These are phyloP conservation scores for Erodium chrysanthum DNA, from an alignment of 441 rosid species.

Conservation along the genomic window DNA sequence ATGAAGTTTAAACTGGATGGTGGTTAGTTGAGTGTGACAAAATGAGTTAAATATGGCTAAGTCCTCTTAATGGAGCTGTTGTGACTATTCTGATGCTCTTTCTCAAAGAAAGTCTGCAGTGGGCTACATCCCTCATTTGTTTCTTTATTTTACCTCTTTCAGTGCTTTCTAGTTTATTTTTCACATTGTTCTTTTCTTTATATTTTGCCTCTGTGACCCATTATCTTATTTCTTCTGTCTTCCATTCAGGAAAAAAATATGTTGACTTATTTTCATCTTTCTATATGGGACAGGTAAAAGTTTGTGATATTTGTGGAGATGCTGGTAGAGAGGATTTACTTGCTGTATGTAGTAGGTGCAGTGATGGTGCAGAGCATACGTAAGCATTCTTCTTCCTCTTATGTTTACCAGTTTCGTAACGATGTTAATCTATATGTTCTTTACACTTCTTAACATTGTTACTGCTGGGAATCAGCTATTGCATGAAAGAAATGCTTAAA, in stretches of 20 bases:
- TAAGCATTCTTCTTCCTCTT: constrained; percentile 32
- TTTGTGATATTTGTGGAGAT: constrained; percentile 98
- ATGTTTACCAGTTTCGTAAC: constrained; percentile 11
- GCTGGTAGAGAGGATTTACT: constrained; percentile 95
- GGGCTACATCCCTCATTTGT: background rate
- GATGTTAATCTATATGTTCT: constrained; percentile 7
- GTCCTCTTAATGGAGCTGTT: background rate
- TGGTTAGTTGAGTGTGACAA: background rate
- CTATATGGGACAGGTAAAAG: constrained; percentile 62
- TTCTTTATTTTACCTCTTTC: background rate
- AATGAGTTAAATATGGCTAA: background rate
- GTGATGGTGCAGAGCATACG: constrained; percentile 99
- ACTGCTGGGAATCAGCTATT: constrained; percentile 51
- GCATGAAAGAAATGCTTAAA: constrained; percentile 86
- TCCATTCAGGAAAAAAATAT: background rate
- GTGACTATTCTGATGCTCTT: background rate
- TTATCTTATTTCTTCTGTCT: background rate
- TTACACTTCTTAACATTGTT: constrained; percentile 5
- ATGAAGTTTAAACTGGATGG: background rate
- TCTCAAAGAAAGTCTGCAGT: background rate
- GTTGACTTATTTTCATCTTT: constrained; percentile 19
- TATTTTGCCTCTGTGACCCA: constrained; percentile 2
- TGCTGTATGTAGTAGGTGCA: constrained; percentile 80
- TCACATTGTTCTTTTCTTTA: background rate
- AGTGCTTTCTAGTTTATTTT: background rate